These are phyloP conservation scores for Candida nonsorbophila DNA, from an alignment of 805 yeast species.

Conservation along the genomic window DNA sequence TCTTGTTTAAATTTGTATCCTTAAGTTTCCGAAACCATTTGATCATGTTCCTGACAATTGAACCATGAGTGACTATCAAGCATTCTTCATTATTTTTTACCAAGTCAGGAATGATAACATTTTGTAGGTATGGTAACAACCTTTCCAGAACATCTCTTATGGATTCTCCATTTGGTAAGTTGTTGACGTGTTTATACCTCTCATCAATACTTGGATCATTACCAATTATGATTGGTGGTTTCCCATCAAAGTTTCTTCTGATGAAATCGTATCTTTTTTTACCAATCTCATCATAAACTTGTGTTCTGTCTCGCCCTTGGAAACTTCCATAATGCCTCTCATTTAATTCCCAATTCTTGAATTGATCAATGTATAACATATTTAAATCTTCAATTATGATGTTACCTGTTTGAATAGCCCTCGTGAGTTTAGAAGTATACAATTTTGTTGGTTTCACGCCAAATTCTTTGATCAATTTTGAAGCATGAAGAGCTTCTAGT, in stretches of 20 bases:
- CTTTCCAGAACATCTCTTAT: slow-evolving; percentile 34
- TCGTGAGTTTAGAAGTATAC: slow-evolving; percentile 34
- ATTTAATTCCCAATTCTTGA: slow-evolving; percentile 37
- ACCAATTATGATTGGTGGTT: slow-evolving; percentile 27
- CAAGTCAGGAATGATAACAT: slow-evolving; percentile 22
- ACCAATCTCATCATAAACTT: slow-evolving; percentile 29
- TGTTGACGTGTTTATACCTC: slow-evolving; percentile 21
- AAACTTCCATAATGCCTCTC: slow-evolving; percentile 41
- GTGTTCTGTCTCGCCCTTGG: slow-evolving; percentile 36
- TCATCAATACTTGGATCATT: slow-evolving; percentile 30
- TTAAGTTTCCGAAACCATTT: slow-evolving; percentile 30
- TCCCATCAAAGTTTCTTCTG: slow-evolving; percentile 31
- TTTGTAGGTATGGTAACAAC: slow-evolving; percentile 30
- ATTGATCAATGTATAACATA: slow-evolving; percentile 31
- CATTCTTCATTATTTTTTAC: slow-evolving; percentile 16
- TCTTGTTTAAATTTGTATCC: slow-evolving; percentile 32
- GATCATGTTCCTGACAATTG: slow-evolving; percentile 35
- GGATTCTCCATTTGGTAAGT: slow-evolving; percentile 35
- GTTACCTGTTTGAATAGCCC: slow-evolving; percentile 38
- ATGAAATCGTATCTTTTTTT: slow-evolving; percentile 32
- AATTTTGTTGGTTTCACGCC: slow-evolving; percentile 26
- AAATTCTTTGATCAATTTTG: slow-evolving; percentile 22
- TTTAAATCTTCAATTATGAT: slow-evolving; percentile 26
- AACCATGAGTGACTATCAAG: slow-evolving; percentile 38
- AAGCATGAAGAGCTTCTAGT: slow-evolving; percentile 34